Evolutionary conservation across 306 rosid genomes (phyloP), one percentile per base, ranked within the genome.

Genomic region (Hylodesmum podocarpum): DNA sequence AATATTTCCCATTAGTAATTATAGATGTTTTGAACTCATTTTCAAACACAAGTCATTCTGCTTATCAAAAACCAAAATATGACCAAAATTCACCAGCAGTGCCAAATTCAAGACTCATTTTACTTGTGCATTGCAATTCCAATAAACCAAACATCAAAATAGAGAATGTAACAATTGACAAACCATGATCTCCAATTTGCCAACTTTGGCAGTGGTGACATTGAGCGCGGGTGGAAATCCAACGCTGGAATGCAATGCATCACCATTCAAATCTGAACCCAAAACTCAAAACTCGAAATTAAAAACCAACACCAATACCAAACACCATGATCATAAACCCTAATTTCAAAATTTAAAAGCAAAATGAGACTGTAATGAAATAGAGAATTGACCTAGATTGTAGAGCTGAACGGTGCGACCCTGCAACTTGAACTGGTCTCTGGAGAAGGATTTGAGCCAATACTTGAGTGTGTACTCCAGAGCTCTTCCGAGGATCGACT

Each of bases 401-500:
- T 88, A 90, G 7, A 94, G 97, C 84, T 92, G 97, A 18, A 53
- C 96, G 33, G 92, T 92, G 74, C 95, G 88, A 43, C 98, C 98
- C 85, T 92, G 97, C 85, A 88, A 78, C 85, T 94, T 92, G 87
- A 94, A 94, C 86, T 94, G 98, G 29, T 92, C 98, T 55, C 98
- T 53, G 53, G 98, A 75, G 93, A 91, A 94, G 1, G 96, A 92
- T 78, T 90, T 94, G 77, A 94, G 86, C 98, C 98, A 94, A 76
- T 94, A 92, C 85, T 92, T 94, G 73, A 92, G 98, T 34, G 97
- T 94, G 79, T 89, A 94, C 87, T 94, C 98, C 63, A 94, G 71
- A 18, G 98, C 97, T 24, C 83, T 78, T 13, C 89, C 98, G 70
- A 94, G 47, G 70, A 94, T 89, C 25, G 98, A 89, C 89, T 94